Base-by-base conservation (phyloP, 176 grass and related monocot species). In the Saccharum officinarum region DNA sequence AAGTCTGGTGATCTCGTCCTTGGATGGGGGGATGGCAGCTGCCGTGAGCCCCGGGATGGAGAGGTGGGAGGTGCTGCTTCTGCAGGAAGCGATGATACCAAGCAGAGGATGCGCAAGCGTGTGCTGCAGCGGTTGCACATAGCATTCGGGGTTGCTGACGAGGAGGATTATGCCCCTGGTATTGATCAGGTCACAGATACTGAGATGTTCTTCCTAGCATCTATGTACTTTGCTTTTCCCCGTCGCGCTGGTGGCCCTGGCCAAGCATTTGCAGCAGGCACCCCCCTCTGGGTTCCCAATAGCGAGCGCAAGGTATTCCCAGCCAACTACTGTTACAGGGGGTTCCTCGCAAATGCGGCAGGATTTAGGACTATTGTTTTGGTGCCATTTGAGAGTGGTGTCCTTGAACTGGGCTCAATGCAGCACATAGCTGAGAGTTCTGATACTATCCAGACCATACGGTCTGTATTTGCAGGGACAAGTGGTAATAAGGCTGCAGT, bases 221-320 rank as follows among this genome's bases (percentile, higher is more conserved):
- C 97, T 30, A 99, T 99, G 97, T 99, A 96, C 92, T 99, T 99
- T 75, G 91, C 88, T 57, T 98, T 99, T 78, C 88, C 97, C 1
- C 88, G 71, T 8, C 79, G 83, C 67, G 86, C 87, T 3, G 93
- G 97, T 87, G 97, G 89, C 47, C 97, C 97, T 10, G 97, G 97
- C 15, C 88, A 80, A 70, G 91, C 83, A 69, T 93, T 96, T 44
- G 94, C 92, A 39, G 71, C 87, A 52, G 89, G 88, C 3, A 87
- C 88, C 50, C 97, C 94, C 25, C 82, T 99, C 28, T 99, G 97
- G 97, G 77, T 99, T 61, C 90, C 94, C 0, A 86, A 89, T 42
- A 71, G 60, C 13, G 77, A 92, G 45, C 86, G 75, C 49, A 91
- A 77, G 17, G 30, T 92, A 38, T 89, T 89, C 6, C 89, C 93